Percentiles rank a stretch among this genome's conserved stretches.
Evolutionary conservation across 225 moss, liverwort and hornwort genomes (phyloP).

Genomic region (Pleurozium schreberi): DNA sequence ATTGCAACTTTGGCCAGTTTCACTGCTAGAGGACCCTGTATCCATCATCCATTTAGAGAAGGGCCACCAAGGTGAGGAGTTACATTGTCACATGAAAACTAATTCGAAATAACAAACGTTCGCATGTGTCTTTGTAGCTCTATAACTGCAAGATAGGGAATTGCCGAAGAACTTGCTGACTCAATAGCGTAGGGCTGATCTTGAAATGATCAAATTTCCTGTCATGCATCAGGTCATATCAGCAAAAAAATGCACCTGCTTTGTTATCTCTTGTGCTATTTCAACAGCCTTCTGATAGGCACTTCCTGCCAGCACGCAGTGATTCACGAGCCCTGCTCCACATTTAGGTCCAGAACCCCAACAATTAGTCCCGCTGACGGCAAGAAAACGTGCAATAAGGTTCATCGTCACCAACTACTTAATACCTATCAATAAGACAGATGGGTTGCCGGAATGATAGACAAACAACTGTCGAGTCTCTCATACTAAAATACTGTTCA

Average conservation of each 20-base stretch:
- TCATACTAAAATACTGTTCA: background rate
- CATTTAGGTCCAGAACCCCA: background rate
- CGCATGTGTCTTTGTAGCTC: background rate
- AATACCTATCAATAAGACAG: background rate
- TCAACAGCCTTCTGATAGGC: slow-evolving; percentile 78
- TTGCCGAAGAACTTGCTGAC: background rate
- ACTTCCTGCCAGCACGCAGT: slow-evolving; percentile 68
- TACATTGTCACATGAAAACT: background rate
- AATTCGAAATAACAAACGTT: background rate
- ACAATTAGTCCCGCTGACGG: background rate
- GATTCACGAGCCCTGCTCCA: slow-evolving; percentile 79
- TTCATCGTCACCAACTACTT: background rate
- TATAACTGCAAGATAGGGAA: background rate
- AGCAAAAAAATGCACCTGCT: slow-evolving; percentile 38
- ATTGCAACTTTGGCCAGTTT: slow-evolving; percentile 91
- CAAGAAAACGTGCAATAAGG: background rate
- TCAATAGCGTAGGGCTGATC: background rate
- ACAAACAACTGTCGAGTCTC: background rate
- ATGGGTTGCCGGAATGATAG: background rate
- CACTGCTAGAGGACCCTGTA: slow-evolving; percentile 87
- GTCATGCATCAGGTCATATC: background rate
- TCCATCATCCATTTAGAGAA: background rate
- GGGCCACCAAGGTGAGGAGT: background rate
- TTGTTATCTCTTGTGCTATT: slow-evolving; percentile 68
- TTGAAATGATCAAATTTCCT: background rate